These are phyloP conservation scores for Coemansia sp. DNA, from an alignment of 192 early-diverging fungal genomes.

Conservation along the genomic window DNA sequence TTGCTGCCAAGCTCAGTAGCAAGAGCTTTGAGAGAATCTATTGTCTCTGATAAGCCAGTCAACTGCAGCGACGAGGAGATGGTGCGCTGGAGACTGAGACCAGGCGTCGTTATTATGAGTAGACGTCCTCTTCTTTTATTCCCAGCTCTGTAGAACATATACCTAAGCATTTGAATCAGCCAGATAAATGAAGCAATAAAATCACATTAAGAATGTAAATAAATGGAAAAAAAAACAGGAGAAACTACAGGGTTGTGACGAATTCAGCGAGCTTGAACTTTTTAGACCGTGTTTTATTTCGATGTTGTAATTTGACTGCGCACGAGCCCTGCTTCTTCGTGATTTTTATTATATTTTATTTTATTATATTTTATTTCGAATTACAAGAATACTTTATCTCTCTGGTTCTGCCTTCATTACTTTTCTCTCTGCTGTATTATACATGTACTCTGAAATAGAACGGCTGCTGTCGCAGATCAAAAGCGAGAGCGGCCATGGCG, in stretches of 20 bases:
- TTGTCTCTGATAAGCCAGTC: neutral
- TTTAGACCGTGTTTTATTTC: no score
- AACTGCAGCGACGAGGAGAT: neutral
- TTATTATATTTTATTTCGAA: neutral
- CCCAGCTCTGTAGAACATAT: neutral
- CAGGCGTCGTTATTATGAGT: neutral
- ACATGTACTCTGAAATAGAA: constrained; percentile 33
- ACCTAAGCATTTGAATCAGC: neutral
- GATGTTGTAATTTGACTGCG: no score
- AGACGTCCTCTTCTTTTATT: neutral
- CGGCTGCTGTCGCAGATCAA: constrained; percentile 28
- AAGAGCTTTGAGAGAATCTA: neutral
- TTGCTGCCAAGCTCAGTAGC: neutral
- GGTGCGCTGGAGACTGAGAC: neutral
- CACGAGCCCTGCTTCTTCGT: no score
- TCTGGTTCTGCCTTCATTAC: neutral
- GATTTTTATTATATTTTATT: neutral
- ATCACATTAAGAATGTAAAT: no score
- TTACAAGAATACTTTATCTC: neutral
- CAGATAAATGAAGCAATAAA: no score
- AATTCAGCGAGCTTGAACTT: no score
- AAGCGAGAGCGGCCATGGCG: constrained; percentile 22
- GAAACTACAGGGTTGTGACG: no score
- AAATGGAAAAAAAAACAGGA: no score
- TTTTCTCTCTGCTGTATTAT: neutral